Evolutionary conservation across 768 basidiomycete species (phyloP), one percentile per base, ranked within the genome.

Genomic region (Tylopilus subfusipes): DNA sequence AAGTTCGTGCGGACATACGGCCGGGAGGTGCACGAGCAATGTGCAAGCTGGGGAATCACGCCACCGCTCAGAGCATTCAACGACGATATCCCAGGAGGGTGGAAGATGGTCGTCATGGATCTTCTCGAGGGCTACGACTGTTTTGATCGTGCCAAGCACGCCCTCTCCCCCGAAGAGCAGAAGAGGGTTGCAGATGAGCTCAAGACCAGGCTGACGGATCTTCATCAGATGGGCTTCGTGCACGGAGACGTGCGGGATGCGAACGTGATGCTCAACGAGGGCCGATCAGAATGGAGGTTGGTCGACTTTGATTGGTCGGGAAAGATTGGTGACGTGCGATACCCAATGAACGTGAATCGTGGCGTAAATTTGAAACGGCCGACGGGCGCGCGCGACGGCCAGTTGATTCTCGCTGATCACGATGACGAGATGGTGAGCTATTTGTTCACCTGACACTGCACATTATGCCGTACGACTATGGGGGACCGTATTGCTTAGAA

Each of bases 31-130:
- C 39, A 40, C 18, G 9, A 21, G 39, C 39, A 19, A 5, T 40
- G 39, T 12, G 39, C 39, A 19, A 14, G 18, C 19, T 40, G n/a
- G n/a, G n/a, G n/a, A n/a, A n/a, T 40, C 7, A 2, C 39, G 6
- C 73, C 71, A 5, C 44, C 16, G 45, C 56, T 74, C 16, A 42
- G 52, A 42, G 68, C 57, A 27, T 60, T 63, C 46, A 55, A 69
- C 11, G 48, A 73, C 12, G 52, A 61, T 34, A n/a, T n/a, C n/a
- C n/a, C n/a, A n/a, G 73, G 73, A 34, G 69, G 69, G 24, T 68
- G 66, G 68, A 61, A 42, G 43, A 68, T 70, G 67, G 65, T 73
- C 7, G 60, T 71, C 36, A 74, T 74, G 73, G 70, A 72, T 29
- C 47, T 56, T 50, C 48, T 73, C n/a, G 31, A 48, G 34, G 56